These are phyloP conservation scores for Leucaena leucocephala DNA, from an alignment of 306 rosid genomes.

Conservation along the genomic window DNA sequence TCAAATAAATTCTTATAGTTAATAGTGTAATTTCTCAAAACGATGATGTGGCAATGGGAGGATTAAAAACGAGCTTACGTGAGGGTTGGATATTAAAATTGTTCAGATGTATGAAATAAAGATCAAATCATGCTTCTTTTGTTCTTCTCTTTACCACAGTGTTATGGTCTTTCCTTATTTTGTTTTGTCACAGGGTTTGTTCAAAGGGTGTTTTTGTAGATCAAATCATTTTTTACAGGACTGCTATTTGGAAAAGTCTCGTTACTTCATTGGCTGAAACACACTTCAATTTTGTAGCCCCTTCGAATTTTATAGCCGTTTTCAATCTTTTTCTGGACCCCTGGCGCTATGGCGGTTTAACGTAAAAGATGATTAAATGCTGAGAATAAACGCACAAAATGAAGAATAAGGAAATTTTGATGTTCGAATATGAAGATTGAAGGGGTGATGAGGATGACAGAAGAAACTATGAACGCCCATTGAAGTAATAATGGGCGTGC, in stretches of 20 bases:
- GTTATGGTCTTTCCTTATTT: too few species aligned
- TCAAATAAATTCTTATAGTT: neutral
- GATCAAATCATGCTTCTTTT: too few species aligned
- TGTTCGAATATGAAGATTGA: neutral
- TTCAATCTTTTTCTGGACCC: neutral
- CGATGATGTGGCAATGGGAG: neutral
- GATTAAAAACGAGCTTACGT: too few species aligned
- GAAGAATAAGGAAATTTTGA: neutral
- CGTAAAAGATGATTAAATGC: neutral
- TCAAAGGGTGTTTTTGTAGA: neutral
- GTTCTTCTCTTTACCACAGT: neutral
- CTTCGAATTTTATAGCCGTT: neutral
- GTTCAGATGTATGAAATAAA: too few species aligned
- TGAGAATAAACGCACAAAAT: neutral
- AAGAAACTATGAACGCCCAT: neutral
- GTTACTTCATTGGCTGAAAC: too few species aligned
- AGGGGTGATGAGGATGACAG: neutral
- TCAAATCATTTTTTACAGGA: neutral
- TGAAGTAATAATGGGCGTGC: neutral
- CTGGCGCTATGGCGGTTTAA: neutral
- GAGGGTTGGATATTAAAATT: too few species aligned
- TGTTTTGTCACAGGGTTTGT: too few species aligned
- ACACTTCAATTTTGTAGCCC: neutral
- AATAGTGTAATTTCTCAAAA: neutral
- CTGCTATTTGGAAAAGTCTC: too few species aligned